phyloP scores from a whole-genome alignment of 495 filamentous ascomycete genomes.

The Neurospora hispaniola region DNA sequence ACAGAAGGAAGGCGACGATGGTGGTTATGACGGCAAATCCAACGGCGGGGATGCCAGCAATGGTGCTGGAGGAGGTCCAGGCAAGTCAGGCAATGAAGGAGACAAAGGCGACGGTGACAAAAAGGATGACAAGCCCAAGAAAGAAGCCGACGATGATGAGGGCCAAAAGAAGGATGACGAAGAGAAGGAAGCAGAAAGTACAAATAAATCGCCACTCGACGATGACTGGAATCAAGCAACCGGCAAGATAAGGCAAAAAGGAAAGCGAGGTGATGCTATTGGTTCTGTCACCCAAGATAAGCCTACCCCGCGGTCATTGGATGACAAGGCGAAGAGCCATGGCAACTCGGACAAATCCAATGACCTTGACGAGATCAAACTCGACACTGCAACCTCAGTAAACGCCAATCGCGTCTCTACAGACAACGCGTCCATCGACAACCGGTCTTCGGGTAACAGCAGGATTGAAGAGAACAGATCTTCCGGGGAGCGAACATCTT shows the following conservation, averaged over 20 bases:
- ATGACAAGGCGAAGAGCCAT: not conserved
- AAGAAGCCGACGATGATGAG: constrained; percentile 24
- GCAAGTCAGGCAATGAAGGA: constrained; percentile 19
- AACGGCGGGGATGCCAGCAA: constrained; percentile 15
- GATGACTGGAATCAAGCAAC: constrained; percentile 5
- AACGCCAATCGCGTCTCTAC: constrained; percentile 26
- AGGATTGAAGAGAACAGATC: not conserved
- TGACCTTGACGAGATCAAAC: constrained; percentile 39
- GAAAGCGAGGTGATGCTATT: not conserved
- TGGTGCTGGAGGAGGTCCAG: constrained; percentile 3
- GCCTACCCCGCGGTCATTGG: not conserved
- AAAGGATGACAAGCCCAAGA: constrained; percentile 23
- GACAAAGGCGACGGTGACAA: constrained; percentile 17
- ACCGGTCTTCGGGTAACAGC: not conserved
- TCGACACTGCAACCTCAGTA: constrained; percentile 32
- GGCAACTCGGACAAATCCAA: constrained; percentile 22
- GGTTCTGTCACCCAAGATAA: not conserved
- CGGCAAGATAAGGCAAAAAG: not conserved
- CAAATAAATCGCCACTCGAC: constrained; percentile 15
- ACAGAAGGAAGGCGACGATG: constrained; percentile 33
- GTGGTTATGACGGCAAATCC: constrained; percentile 14
- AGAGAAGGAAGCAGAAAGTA: constrained; percentile 15
- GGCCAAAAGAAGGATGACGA: constrained; percentile 8
- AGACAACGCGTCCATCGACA: constrained; percentile 16
- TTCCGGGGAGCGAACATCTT: not conserved